A percentile compares a stretch with the other conserved stretches of the same genome.
Evolutionary conservation across 345 rosid species (phyloP).

Genomic region (rapeseed (Brassica napus)): Da-Ae NC_063452.1:51862001-51862500

Average conservation of each 20-base stretch:
- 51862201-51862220: constrained; percentile 64
- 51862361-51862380: constrained; percentile 65
- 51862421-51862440: constrained; percentile 80
- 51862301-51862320: constrained; percentile 79
- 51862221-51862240: background rate
- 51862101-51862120: constrained; percentile 85
- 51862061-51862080: constrained; percentile 88
- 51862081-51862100: constrained; percentile 88
- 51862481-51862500: constrained; percentile 78
- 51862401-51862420: constrained; percentile 92
- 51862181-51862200: constrained; percentile 85
- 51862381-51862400: constrained; percentile 69
- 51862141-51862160: constrained; percentile 78
- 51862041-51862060: constrained; percentile 75
- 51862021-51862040: constrained; percentile 48
- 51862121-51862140: constrained; percentile 63
- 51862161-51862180: constrained; percentile 76
- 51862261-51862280: constrained; percentile 32
- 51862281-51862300: constrained; percentile 62
- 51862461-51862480: constrained; percentile 79
- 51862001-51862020: background rate
- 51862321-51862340: constrained; percentile 78
- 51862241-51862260: constrained; percentile 16
- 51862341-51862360: constrained; percentile 84
- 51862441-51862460: constrained; percentile 79